Percentiles rank a stretch among this genome's conserved stretches.
Conservation (phyloP, 2,329 filamentous ascomycete genomes). For the Aureobasidium musti region DNA sequence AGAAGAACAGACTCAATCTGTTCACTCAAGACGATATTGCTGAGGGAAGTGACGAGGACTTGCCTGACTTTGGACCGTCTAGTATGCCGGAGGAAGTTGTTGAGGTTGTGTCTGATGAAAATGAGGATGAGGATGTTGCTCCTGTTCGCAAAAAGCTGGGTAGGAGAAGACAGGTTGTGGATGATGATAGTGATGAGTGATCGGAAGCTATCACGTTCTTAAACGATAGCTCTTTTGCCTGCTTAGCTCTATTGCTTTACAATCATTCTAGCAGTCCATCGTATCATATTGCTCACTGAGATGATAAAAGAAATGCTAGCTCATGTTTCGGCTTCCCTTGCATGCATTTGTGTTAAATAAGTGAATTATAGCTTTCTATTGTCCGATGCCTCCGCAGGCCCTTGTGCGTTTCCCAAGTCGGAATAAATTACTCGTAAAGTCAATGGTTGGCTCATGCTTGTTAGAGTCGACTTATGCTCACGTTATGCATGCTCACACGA, state of each 20-base stretch:
- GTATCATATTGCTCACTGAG: no score
- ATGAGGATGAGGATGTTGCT: neutral
- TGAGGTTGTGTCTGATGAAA: neutral
- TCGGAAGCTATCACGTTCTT: neutral
- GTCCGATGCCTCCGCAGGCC: no score
- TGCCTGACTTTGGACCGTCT: slow-evolving; percentile 17
- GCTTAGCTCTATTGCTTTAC: neutral
- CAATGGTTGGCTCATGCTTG: neutral
- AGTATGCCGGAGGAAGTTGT: slow-evolving; percentile 6
- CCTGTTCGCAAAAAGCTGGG: slow-evolving; percentile 5
- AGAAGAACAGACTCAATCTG: slow-evolving; percentile 12
- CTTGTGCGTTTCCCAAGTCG: no score
- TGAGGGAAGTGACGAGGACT: slow-evolving; percentile 30
- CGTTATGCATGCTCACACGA: neutral
- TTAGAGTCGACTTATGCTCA: neutral
- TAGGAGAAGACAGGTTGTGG: slow-evolving; percentile 28
- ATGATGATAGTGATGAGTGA: slow-evolving; percentile 31
- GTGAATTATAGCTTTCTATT: no score
- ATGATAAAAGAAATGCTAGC: no score
- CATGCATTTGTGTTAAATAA: no score
- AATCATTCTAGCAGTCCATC: neutral
- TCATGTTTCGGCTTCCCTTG: no score
- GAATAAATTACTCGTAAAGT: neutral
- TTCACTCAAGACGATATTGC: slow-evolving; percentile 30
- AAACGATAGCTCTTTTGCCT: neutral